A percentile compares a stretch with the other conserved stretches of the same genome.
These are phyloP conservation scores for Phytophthora tubulina DNA, from an alignment of 352 stramenopile genomes.

Conservation along the genomic window DNA sequence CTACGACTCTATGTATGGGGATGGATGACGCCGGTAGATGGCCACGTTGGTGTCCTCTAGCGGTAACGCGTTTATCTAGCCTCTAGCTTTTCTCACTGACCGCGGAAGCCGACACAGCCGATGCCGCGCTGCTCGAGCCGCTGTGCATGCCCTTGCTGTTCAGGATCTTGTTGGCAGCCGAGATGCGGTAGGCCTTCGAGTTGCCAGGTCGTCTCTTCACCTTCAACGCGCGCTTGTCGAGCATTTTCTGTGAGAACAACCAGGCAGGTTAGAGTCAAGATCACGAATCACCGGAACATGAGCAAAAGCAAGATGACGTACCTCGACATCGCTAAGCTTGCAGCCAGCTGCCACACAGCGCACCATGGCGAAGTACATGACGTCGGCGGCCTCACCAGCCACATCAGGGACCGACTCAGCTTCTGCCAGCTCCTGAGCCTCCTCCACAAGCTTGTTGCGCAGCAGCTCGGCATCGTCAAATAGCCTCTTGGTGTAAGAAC, in stretches of 20 bases:
- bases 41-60: constrained; percentile 15
- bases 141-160: constrained; percentile 48
- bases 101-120: constrained; percentile 24
- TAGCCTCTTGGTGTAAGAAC: constrained; percentile 97
- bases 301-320: constrained; percentile 29
- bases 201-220: constrained; percentile 91
- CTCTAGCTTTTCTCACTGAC: constrained; percentile 32
- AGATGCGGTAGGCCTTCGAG: constrained; percentile 89
- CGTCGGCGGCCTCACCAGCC: constrained; percentile 94
- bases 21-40: neutral
- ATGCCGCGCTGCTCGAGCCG: constrained; percentile 9
- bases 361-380: constrained; percentile 98
- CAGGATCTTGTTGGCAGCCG: constrained; percentile 80
- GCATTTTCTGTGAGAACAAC: constrained; percentile 61
- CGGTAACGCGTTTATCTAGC: constrained; percentile 2
- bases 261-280: constrained; percentile 23
- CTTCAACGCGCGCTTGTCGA: constrained; percentile 94
- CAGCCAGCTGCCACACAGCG: constrained; percentile 92
- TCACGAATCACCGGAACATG: constrained; percentile 11
- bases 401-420: constrained; percentile 89
- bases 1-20: constrained; percentile 15
- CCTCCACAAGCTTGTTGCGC: constrained; percentile 97
- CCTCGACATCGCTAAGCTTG: constrained; percentile 93
- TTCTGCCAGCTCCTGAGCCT: constrained; percentile 95
- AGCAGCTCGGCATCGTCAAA: constrained; percentile 94